phyloP scores from a whole-genome alignment of 2,329 filamentous ascomycete genomes.

The Colletotrichum sp. region DNA sequence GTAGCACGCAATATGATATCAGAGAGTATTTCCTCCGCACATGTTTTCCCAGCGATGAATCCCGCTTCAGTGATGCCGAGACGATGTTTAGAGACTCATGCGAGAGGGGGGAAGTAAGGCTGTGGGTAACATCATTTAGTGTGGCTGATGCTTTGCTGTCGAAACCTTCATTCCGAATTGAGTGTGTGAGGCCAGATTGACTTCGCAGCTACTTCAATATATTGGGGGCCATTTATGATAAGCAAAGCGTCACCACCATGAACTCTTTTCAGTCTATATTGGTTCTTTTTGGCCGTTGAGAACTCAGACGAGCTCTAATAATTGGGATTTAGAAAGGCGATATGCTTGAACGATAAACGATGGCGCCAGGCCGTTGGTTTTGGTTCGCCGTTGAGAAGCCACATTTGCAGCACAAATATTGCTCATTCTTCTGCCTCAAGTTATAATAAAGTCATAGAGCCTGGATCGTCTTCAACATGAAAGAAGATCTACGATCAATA shows the following conservation, averaged over 20 bases:
- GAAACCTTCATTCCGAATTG: too few relatives aligned
- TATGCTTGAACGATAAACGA: neutral
- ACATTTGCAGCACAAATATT: neutral
- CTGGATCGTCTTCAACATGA: neutral
- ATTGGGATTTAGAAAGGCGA: fast-evolving
- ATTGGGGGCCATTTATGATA: too few relatives aligned
- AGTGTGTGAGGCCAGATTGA: fast-evolving
- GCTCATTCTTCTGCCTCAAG: neutral
- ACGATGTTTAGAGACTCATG: too few relatives aligned
- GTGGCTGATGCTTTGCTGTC: too few relatives aligned
- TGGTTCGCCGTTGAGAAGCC: neutral
- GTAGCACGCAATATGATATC: too few relatives aligned
- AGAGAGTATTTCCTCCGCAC: too few relatives aligned
- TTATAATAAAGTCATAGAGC: fast-evolving
- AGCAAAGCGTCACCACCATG: too few relatives aligned
- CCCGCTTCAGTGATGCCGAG: too few relatives aligned
- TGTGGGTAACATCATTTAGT: fast-evolving
- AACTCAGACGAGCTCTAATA: neutral
- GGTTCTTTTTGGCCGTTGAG: neutral
- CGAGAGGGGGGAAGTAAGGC: fast-evolving
- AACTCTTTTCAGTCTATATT: too few relatives aligned
- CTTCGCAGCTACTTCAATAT: too few relatives aligned
- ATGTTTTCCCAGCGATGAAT: too few relatives aligned
- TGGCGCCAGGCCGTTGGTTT: neutral
- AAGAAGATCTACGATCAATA: neutral